Base-by-base conservation (phyloP, 371 early-diverging fungal genomes). In the Apophysomyces sp. region DNA sequence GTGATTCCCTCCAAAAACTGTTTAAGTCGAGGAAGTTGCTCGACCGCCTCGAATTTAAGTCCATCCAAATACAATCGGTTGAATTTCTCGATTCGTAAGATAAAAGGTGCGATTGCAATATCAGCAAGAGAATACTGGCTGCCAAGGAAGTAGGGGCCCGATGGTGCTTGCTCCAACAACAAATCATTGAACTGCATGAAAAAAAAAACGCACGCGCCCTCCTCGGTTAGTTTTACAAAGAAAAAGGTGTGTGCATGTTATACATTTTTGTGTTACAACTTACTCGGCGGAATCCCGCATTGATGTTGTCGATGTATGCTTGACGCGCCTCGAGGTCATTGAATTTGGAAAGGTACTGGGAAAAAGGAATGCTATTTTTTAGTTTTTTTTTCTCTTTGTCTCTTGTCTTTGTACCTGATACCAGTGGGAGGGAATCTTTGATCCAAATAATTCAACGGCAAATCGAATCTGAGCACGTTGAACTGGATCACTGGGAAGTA, bases 71-170 rank as follows among this genome's bases (percentile, higher is more conserved):
- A 58, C 2, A 24, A 0, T 5, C 65, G 63, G 44, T 57, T 21
- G 16, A 72, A 27, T 12, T 56, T 61, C 12, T 18, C 21, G 9
- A 84, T 37, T 37, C 84, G 77, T 13, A 57, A 63, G 16, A 74
- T 32, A 63, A 88, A 80, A 32, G 89, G 84, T 2, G 79, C 82
- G n/a, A 77, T 58, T 9, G 76, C 75, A 49, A 87, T 62, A 63
- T 89, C 90, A 2, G 87, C 89, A 36, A 84, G 60, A 11, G 84
- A 81, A 37, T 76, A 88, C 27, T 79, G 62, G 16, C 68, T 63
- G 26, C 87, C 87, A n/a, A 82, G 58, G 76, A 86, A 86, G 64
- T 84, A 89, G 13, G 89, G 89, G 0, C 89, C 89, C 0, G 73
- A 70, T 16, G 76, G 24, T 32, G 80, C 68, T 63, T 83, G 84